Evolutionary conservation across 2,329 filamentous ascomycete genomes (phyloP), one percentile per base, ranked within the genome.

Genomic region (Lecanicillium sp.): DNA sequence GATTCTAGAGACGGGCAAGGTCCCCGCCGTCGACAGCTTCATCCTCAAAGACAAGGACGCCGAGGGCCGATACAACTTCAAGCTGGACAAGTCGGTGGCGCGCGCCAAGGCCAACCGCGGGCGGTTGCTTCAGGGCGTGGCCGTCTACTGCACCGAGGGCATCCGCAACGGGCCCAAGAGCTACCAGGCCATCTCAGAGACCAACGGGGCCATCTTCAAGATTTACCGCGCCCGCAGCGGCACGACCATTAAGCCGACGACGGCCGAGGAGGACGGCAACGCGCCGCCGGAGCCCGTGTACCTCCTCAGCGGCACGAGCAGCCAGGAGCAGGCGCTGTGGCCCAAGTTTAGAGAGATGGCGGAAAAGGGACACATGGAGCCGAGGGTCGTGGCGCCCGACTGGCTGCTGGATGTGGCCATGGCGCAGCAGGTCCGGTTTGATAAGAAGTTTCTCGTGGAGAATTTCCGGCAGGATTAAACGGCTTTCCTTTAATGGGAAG

Each of bases 351-450:
- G 78, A 40, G 77, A 84, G 37, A 81, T 94, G 75, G 89, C 86
- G 3, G 66, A 72, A 45, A 82, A 81, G 49, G 81, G 85, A 32
- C 81, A 86, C 54, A 88, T 90, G 74, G 74, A 81, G 48, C 82
- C 89, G 3, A 72, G 84, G 38, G 80, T 98, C 29, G 87, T 96
- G 17, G 76, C 75, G 33, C 77, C 84, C 3, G 89, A 98, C 56
- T 98, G 92, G 92, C 60, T 98, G 51, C 66, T 98, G 41, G 83
- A 89, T 53, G 81, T 88, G 43, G 87, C 87, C 4, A 90, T 98
- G 85, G 79, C 77, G 51, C 92, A 98, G 62, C 72, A 87, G 59
- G 66, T 92, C 46, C 68, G 69, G n/a, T 81, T 79, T 59, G 69
- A 79, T 41, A 65, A 79, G 29, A 74, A 70, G 48, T 87, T 86